Base-by-base conservation (phyloP, 805 yeast genomes). In the Metschnikowia colocasiae region DNA sequence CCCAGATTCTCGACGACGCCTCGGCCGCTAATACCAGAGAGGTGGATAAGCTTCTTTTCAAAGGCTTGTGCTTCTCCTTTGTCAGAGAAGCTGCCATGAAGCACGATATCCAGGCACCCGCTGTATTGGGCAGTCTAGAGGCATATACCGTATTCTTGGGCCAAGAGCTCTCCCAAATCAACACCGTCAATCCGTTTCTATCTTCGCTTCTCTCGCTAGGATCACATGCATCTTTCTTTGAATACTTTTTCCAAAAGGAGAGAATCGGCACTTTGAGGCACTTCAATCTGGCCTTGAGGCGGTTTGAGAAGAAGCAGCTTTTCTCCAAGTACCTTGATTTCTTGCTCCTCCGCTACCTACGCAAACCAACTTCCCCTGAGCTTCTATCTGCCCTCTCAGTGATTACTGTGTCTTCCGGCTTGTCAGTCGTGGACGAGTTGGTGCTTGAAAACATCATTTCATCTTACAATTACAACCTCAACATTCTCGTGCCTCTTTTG, bases 41-140 rank as follows among this genome's bases (percentile, higher is more conserved):
- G 47, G 49, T 68, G n/a, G 74, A 69, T 40, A 66, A 65, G 42
- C 52, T 71, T 4, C n/a, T 72, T 8, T 71, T 64, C 50, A 68
- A 59, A 37, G 75, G 75, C 0, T 59, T 55, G 39, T 43, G 54
- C 9, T 64, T 58, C 37, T 46, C 68, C 1, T 43, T 62, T 12
- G 49, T 62, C 13, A 60, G 58, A 29, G 73, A 69, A 46, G 51
- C 56, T 5, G 50, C 45, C 18, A 32, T 58, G 25, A 51, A 47
- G 3, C 43, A 41, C 22, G 40, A 44, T 9, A 40, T 43, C 16
- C 43, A 45, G 4, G 51, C 59, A 6, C 52, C 60, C 10, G 16
- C 40, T 6, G 49, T 52, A 8, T 52, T 51, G 41, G 27, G 16
- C 15, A 50, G 53, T 33, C 42, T 64, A 32, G 56, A 55, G 12